Evolutionary conservation across 108 stramenopile genomes (phyloP).

Genomic region (Thalassiosira profunda): DNA sequence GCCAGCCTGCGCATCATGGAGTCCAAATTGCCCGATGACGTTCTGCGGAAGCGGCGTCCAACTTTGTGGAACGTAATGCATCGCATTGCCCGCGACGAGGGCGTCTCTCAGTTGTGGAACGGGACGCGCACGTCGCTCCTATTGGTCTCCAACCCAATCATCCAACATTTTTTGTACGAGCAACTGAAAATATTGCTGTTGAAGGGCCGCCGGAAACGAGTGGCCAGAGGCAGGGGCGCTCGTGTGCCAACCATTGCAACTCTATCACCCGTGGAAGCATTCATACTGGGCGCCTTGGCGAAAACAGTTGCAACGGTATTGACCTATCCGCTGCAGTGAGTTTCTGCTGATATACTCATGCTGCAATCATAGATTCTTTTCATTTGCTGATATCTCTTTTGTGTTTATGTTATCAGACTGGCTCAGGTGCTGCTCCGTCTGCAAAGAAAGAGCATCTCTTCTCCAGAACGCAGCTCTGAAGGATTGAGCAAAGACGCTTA

Average conservation of each 20-base stretch:
- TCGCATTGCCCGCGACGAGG: slow-evolving; percentile 46
- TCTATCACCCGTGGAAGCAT: slow-evolving; percentile 60
- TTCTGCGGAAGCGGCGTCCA: background rate
- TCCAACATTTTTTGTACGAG: slow-evolving; percentile 94
- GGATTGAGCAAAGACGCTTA: slow-evolving; percentile 21
- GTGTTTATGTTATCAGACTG: no score
- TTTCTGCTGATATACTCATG: no score
- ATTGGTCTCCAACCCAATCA: slow-evolving; percentile 94
- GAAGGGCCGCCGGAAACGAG: background rate
- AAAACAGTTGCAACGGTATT: slow-evolving; percentile 89
- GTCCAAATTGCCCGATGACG: slow-evolving; percentile 28
- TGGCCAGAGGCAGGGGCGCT: background rate
- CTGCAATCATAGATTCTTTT: no score
- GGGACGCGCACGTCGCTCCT: slow-evolving; percentile 85
- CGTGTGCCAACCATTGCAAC: background rate
- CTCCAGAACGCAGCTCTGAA: background rate
- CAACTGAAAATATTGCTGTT: slow-evolving; percentile 60
- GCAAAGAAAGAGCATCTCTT: slow-evolving; percentile 41
- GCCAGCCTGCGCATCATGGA: slow-evolving; percentile 75
- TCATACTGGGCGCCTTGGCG: slow-evolving; percentile 87
- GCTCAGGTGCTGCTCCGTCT: slow-evolving; percentile 66
- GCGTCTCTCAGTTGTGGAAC: slow-evolving; percentile 64
- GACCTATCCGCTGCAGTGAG: slow-evolving; percentile 95
- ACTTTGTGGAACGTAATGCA: slow-evolving; percentile 49
- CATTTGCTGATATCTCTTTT: no score